Evolutionary conservation across 2,329 filamentous ascomycete genomes (phyloP), one percentile per base, ranked within the genome.

Genomic region (Orbilia brochopaga): DNA sequence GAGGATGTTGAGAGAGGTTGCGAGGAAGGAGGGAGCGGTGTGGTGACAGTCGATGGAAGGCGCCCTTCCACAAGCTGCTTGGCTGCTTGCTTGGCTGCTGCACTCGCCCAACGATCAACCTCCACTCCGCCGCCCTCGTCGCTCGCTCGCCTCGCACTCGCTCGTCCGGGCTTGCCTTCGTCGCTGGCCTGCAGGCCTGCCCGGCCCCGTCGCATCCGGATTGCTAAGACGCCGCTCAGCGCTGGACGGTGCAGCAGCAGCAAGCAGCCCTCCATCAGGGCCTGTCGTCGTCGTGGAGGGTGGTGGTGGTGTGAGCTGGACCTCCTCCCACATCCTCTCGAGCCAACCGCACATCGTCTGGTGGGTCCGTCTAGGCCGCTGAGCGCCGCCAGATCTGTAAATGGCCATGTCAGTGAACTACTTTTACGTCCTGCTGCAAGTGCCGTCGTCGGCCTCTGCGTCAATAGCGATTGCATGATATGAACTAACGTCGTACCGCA

Each of bases 191-290:
- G 57, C 35, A 48, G 35, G 23, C 27, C 27, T 32, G 27, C 27
- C 50, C 66, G 59, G 65, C 61, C 63, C 66, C 66, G 66, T 70
- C 59, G 63, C 58, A 70, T 70, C 66, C 66, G 66, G 66, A 70
- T 70, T 64, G 58, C 64, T 57, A 23, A 23, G 30, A 51, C 55
- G 21, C 40, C 24, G 32, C 44, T 51, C 46, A 44, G 46, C 46
- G 21, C 44, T 35, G 40, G 3, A 6, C n/a, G 3, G 27, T 3
- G 8, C 3, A 32, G 4, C 27, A 4, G 27, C 4, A 3, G 27
- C 27, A 3, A n/a, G 27, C 27, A 3, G 27, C 27, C 27, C 27
- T 32, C 27, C 27, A 32, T 32, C 27, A 32, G 23, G 19, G 35
- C 10, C 19, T 4, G 37, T 17, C 37, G 37, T 19, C 42, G 52